A percentile compares a stretch with the other conserved stretches of the same genome.
phyloP scores from a whole-genome alignment of 331 rosid species.

The Pyracantha coccinea region DNA sequence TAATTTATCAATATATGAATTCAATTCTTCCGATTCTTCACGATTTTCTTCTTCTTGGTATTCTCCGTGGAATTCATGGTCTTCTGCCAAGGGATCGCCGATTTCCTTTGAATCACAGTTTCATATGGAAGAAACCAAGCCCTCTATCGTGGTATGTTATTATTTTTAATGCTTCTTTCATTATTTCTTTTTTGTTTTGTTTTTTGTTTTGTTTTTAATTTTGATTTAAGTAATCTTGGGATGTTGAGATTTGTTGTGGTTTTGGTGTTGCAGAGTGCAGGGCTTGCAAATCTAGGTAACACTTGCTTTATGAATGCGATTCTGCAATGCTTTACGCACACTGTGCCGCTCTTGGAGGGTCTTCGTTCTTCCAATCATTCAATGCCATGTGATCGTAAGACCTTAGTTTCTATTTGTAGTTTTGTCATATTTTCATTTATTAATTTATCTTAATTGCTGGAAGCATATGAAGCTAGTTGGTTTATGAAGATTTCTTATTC shows the following conservation, averaged over 20 bases:
- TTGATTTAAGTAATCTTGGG: not conserved
- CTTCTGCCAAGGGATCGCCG: conserved; percentile 2
- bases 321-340: conserved; percentile 81
- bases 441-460: not conserved
- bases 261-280: conserved; percentile 62
- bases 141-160: conserved; percentile 34
- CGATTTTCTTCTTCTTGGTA: conserved; percentile 1
- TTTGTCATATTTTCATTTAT: not conserved
- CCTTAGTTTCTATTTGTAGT: not conserved
- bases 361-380: conserved; percentile 45
- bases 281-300: conserved; percentile 79
- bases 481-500: not conserved
- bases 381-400: conserved; percentile 35
- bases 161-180: not conserved
- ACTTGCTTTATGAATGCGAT: conserved; percentile 83
- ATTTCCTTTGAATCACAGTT: not conserved
- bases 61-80: not conserved
- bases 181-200: not conserved
- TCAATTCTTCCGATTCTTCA: not conserved
- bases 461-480: too few species aligned
- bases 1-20: not conserved
- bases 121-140: conserved; percentile 7
- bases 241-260: conserved; percentile 1
- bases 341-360: conserved; percentile 61
- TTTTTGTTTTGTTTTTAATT: not conserved